Evolutionary conservation across 371 early-diverging fungal species (phyloP), one percentile per base, ranked within the genome.

Genomic region (Smittium mucronatum): DNA sequence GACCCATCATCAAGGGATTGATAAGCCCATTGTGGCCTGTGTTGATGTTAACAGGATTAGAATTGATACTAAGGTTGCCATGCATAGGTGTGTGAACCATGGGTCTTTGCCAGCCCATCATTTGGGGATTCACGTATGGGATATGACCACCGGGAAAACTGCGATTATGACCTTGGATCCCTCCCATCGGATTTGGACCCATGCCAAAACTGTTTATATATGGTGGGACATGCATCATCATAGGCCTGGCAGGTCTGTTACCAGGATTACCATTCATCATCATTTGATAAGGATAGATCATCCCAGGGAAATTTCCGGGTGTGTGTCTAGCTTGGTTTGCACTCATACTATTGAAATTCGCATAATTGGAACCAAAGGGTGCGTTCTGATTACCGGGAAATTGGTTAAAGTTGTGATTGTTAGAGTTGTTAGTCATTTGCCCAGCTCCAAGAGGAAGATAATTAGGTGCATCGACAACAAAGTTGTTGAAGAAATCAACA

Each of bases 401-500:
- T 61, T 78, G 74, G 67, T 73, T 80, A 25, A 72, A 74, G 29
- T 59, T 68, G 21, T 58, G 66, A 71, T 71, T 70, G 32, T 57
- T 36, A 64, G 73, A 75, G 58, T 57, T 71, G 26, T 57, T 36
- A 2, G 68, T 64, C 47, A 68, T 69, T 26, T 70, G 69, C 36
- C 75, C 77, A 1, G 76, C 75, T 47, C 79, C 78, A 36, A 78
- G 76, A 70, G 75, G 76, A 57, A 78, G 74, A 70, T 72, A 75
- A 70, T 72, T 75, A 36, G 79, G 76, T 28, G 79, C 79, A 75
- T 96, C 95, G 71, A 86, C 78, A 15, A 91, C 90, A 76, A 89
- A 95, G 76, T 87, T 89, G 80, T 97, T 97, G 77, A 87, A 93
- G 69, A 86, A 90, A 29, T 81, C 80, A 26, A 82, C 77, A 79